Conservation (phyloP, 2,329 filamentous ascomycete species). For the Knufia fluminis region DNA sequence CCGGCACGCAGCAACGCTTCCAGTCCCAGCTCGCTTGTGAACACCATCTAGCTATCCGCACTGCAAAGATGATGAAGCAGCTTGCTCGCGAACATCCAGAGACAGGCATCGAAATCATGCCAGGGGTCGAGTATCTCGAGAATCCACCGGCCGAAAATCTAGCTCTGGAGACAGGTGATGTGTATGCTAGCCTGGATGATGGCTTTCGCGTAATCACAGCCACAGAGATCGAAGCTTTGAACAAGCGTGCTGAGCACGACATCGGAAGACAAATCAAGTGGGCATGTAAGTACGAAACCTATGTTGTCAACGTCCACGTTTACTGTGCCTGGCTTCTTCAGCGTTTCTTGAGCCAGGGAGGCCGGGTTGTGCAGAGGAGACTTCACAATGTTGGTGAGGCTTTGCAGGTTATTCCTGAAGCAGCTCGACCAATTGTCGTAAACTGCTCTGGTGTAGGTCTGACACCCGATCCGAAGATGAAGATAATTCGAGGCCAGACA, state of each 20-base stretch:
- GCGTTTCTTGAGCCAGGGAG: slow-evolving; percentile 33
- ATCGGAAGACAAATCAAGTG: slow-evolving; percentile 27
- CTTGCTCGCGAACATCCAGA: slow-evolving; percentile 29
- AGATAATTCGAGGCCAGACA: slow-evolving; percentile 40
- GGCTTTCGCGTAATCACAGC: slow-evolving; percentile 27
- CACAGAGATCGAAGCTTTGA: slow-evolving; percentile 25
- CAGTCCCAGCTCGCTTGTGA: slow-evolving; percentile 28
- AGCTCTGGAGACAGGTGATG: slow-evolving; percentile 22
- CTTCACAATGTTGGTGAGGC: slow-evolving; percentile 28
- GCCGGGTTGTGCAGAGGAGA: slow-evolving; percentile 21
- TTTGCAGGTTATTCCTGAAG: slow-evolving; percentile 24
- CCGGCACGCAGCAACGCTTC: neutral
- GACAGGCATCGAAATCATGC: slow-evolving; percentile 30
- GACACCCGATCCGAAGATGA: slow-evolving; percentile 31
- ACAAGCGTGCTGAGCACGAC: neutral
- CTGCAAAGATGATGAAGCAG: slow-evolving; percentile 31
- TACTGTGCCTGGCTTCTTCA: slow-evolving; percentile 35
- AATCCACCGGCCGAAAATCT: slow-evolving; percentile 25
- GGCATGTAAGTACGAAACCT: slow-evolving; percentile 34
- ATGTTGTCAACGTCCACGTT: slow-evolving; percentile 35
- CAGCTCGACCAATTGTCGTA: slow-evolving; percentile 25
- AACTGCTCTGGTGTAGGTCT: slow-evolving; percentile 40
- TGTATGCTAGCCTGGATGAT: slow-evolving; percentile 27
- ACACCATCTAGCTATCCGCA: slow-evolving; percentile 30
- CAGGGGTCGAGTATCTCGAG: slow-evolving; percentile 36